A percentile compares a stretch with the other conserved stretches of the same genome.
Conservation (phyloP, 805 yeast species). For the Kurtzmaniella fragi region DNA sequence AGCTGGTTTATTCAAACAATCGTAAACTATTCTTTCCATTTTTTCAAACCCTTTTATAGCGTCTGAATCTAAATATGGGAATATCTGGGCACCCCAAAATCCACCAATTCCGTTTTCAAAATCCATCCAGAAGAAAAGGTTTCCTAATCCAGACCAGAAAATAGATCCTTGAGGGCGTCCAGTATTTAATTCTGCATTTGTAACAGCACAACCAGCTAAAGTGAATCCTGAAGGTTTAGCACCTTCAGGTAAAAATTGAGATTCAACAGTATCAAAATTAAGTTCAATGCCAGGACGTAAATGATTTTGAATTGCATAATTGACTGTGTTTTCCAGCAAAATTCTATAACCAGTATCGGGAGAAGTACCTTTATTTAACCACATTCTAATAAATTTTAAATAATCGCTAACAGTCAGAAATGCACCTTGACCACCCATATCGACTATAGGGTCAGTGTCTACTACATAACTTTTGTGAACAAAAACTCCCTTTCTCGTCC, state of each 20-base stretch:
- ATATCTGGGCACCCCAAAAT: slow-evolving; percentile 33
- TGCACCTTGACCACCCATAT: slow-evolving; percentile 43
- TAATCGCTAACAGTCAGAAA: slow-evolving; percentile 34
- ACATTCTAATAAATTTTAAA: slow-evolving; percentile 32
- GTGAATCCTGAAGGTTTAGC: slow-evolving; percentile 25
- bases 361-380: slow-evolving; percentile 35
- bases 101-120: slow-evolving; percentile 33
- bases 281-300: slow-evolving; percentile 19
- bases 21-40: slow-evolving; percentile 24
- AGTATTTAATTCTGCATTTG: slow-evolving; percentile 17
- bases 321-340: slow-evolving; percentile 21
- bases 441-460: slow-evolving; percentile 19
- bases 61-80: slow-evolving; percentile 27
- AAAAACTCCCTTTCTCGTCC: slow-evolving; percentile 10
- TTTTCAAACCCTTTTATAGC: slow-evolving; percentile 13
- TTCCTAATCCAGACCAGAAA: slow-evolving; percentile 39
- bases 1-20: slow-evolving; percentile 8
- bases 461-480: slow-evolving; percentile 11
- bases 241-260: slow-evolving; percentile 9
- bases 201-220: slow-evolving; percentile 30
- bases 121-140: slow-evolving; percentile 38
- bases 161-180: slow-evolving; percentile 32
- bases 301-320: slow-evolving; percentile 28
- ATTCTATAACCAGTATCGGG: slow-evolving; percentile 32
- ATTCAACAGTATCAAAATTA: slow-evolving; percentile 10